phyloP scores from a whole-genome alignment of 495 filamentous ascomycete genomes.

The Penicillium dipodomyicola region DNA sequence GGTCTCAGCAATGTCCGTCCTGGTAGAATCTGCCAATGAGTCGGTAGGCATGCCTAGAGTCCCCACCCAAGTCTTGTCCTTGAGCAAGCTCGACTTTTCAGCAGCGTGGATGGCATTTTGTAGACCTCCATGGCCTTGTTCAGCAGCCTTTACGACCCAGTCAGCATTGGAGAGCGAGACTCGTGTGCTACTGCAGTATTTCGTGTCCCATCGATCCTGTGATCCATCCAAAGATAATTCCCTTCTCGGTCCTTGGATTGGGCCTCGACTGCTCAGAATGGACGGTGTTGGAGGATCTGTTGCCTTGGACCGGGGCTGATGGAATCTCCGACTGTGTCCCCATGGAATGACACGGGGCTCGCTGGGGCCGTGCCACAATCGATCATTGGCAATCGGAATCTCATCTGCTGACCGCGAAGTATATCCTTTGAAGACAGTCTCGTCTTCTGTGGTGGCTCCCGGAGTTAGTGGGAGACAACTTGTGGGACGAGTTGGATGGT shows the following conservation, averaged over 20 bases:
- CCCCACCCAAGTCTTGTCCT: conserved; percentile 75
- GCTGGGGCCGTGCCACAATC: conserved; percentile 46
- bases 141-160: conserved; percentile 75
- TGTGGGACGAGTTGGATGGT: conserved; percentile 21
- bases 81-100: conserved; percentile 53
- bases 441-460: conserved; percentile 55
- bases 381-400: conserved; percentile 28
- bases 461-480: conserved; percentile 54
- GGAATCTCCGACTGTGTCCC: conserved; percentile 58
- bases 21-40: conserved; percentile 63
- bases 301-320: conserved; percentile 72
- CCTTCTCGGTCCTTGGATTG: conserved; percentile 20
- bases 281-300: conserved; percentile 63
- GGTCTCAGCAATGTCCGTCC: conserved; percentile 72
- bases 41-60: conserved; percentile 89
- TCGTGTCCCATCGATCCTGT: conserved; percentile 1
- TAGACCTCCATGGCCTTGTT: conserved; percentile 84
- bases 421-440: conserved; percentile 57
- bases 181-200: conserved; percentile 42
- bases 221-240: conserved; percentile 14
- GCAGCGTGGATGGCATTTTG: conserved; percentile 78
- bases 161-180: conserved; percentile 57
- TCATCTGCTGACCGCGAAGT: conserved; percentile 33
- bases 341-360: conserved; percentile 64
- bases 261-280: conserved; percentile 57